Evolutionary conservation across 164 flowering plant species (phyloP).

Genomic region (Piper longum): DNA sequence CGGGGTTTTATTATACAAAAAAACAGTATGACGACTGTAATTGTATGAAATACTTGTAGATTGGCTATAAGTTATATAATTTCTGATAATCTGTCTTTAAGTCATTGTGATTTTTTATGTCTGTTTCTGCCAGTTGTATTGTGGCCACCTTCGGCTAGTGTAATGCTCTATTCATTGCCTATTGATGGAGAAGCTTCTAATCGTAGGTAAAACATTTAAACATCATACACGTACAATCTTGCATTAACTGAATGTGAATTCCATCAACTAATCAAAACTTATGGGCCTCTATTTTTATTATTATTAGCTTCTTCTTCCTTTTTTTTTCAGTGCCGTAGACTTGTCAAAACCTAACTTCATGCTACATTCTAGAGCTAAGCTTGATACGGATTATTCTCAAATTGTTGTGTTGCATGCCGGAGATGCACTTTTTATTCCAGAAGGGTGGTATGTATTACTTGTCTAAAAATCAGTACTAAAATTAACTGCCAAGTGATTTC

Average conservation of each 20-base stretch:
- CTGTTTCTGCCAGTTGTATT: conserved; percentile 44
- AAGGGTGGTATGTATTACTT: conserved; percentile 68
- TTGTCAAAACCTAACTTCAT: conserved; percentile 55
- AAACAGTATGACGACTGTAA: no score
- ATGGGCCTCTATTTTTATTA: background rate
- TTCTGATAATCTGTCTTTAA: no score
- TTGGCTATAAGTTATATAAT: no score
- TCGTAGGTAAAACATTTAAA: conserved; percentile 50
- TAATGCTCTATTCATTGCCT: conserved; percentile 67
- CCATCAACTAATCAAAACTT: background rate
- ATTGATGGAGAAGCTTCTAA: conserved; percentile 91
- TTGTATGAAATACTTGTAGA: no score
- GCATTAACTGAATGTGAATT: no score
- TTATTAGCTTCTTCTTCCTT: background rate
- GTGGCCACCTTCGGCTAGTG: conserved; percentile 93
- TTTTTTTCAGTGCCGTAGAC: conserved; percentile 50
- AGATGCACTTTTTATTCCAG: conserved; percentile 93
- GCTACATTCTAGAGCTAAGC: conserved; percentile 59
- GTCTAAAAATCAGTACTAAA: background rate
- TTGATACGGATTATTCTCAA: conserved; percentile 41
- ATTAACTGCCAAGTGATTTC: background rate
- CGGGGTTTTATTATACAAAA: no score
- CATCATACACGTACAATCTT: background rate
- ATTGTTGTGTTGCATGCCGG: conserved; percentile 73
- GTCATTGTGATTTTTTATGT: background rate